Conservation (phyloP, 2,329 filamentous ascomycete genomes). For the Claviceps fusiformis region DNA sequence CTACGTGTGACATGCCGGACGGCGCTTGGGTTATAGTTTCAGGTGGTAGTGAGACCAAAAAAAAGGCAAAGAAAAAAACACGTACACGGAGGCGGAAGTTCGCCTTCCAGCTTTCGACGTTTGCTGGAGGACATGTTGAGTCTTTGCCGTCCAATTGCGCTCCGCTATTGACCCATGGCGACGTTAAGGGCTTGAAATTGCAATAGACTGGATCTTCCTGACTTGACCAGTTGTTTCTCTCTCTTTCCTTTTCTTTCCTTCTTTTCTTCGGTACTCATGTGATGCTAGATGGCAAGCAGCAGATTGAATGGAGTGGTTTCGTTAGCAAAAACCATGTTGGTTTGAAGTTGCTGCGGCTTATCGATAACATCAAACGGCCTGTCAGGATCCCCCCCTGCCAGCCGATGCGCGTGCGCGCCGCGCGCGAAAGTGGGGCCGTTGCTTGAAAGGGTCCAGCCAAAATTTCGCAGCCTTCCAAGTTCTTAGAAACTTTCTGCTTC, state of each 20-base stretch:
- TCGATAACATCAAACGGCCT: neutral
- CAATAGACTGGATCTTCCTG: neutral
- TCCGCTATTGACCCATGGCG: neutral
- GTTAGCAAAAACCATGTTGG: neutral
- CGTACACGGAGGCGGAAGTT: constrained; percentile 18
- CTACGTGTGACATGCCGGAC: neutral
- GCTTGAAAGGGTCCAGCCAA: neutral
- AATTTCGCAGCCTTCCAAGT: constrained; percentile 7
- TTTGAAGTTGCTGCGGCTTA: neutral
- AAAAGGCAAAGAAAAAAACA: neutral
- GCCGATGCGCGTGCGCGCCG: neutral
- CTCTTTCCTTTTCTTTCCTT: too few species aligned
- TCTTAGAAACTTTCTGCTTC: constrained; percentile 6
- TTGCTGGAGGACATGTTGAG: constrained; percentile 16
- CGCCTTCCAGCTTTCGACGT: constrained; percentile 21
- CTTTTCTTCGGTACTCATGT: neutral
- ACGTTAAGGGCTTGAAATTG: neutral
- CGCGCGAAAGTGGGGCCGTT: constrained; percentile 3
- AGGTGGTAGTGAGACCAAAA: neutral
- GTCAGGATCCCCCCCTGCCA: neutral
- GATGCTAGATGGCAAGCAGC: neutral
- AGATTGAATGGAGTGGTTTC: neutral
- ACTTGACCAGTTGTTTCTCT: neutral
- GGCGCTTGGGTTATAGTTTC: neutral
- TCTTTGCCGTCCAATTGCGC: neutral